A percentile compares a stretch with the other conserved stretches of the same genome.
These are phyloP conservation scores for Chionographis japonica DNA, from an alignment of 106 monocot genomes.

Conservation along the genomic window DNA sequence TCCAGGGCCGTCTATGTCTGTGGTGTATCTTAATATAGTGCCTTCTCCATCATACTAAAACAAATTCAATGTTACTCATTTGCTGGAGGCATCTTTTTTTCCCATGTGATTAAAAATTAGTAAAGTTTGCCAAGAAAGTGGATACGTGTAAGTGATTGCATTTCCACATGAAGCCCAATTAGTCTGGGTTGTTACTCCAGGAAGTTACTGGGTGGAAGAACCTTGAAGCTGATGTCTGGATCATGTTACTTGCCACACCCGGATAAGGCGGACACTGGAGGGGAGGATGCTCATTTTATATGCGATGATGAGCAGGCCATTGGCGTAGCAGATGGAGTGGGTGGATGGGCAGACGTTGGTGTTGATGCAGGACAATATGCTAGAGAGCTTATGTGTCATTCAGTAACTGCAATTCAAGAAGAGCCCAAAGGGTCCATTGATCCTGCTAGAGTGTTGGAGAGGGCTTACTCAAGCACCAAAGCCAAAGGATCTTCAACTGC, in stretches of 20 bases:
- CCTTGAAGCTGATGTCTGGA: constrained; percentile 74
- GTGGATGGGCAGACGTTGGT: constrained; percentile 97
- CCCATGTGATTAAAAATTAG: no score
- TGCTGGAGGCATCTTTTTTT: no score
- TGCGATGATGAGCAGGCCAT: constrained; percentile 75
- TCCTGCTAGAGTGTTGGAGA: constrained; percentile 83
- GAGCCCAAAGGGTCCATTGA: constrained; percentile 86
- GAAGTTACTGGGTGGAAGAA: constrained; percentile 38
- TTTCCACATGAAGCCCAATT: no score
- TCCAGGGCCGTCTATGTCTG: no score
- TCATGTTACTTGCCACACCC: constrained; percentile 96
- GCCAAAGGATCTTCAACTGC: constrained; percentile 93
- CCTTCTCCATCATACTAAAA: no score
- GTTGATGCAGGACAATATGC: constrained; percentile 86
- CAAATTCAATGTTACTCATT: no score
- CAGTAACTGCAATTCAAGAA: constrained; percentile 69
- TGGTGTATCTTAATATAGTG: no score
- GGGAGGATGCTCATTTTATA: constrained; percentile 98
- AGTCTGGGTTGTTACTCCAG: constrained; percentile 23
- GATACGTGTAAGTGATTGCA: no score
- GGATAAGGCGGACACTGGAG: constrained; percentile 91
- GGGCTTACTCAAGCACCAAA: constrained; percentile 85
- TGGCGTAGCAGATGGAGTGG: constrained; percentile 97
- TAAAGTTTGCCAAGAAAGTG: no score
- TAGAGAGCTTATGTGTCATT: constrained; percentile 84